Evolutionary conservation across 148 eudicot species (phyloP).

Genomic region (Limonium bicolor): DNA sequence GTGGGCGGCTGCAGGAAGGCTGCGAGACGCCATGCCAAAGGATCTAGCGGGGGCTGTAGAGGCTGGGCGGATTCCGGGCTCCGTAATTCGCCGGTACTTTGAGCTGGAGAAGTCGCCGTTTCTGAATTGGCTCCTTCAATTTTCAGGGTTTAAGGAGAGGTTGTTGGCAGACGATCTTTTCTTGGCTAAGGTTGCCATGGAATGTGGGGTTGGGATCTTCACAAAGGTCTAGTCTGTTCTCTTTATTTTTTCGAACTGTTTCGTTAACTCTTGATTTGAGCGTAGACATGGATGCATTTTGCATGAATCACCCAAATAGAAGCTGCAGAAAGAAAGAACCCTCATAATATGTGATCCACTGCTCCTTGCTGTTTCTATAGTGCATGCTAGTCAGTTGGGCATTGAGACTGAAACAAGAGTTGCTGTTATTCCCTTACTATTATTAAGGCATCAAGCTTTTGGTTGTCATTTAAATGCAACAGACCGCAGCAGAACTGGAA

Average conservation of each 20-base stretch:
- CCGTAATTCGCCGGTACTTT: conserved; percentile 27
- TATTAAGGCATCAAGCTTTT: no score
- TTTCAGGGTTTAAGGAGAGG: background rate
- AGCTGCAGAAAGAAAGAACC: no score
- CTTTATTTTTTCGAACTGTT: background rate
- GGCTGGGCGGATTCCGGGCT: conserved; percentile 40
- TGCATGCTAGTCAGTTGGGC: no score
- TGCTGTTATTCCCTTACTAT: no score
- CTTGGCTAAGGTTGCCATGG: conserved; percentile 4
- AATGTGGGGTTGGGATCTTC: conserved; percentile 5
- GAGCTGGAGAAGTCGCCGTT: conserved; percentile 50
- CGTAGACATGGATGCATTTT: no score
- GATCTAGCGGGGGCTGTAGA: conserved; percentile 40
- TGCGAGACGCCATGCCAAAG: conserved; percentile 38
- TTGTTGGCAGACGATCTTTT: conserved; percentile 4
- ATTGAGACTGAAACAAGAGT: no score
- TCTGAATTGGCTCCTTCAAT: conserved; percentile 30
- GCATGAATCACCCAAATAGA: no score
- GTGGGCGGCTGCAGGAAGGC: conserved; percentile 26
- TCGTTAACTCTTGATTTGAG: no score
- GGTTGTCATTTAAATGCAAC: no score
- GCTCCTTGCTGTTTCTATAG: no score
- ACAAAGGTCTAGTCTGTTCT: background rate
- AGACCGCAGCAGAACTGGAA: conserved; percentile 83
- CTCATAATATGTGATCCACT: no score